Conservation (phyloP, 2,329 filamentous ascomycete species). For the Ilyonectria sp. region DNA sequence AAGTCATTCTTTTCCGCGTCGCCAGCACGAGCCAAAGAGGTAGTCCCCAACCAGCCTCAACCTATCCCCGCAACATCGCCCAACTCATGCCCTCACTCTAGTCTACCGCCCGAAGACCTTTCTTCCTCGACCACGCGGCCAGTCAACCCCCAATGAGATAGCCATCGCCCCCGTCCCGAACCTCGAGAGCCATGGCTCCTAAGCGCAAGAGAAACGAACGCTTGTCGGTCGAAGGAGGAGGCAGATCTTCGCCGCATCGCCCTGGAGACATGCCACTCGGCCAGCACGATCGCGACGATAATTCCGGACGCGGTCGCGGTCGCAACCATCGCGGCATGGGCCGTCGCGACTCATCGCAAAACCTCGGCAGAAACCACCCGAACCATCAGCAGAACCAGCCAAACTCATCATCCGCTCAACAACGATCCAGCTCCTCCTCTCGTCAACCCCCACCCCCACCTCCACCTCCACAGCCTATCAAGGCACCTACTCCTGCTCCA, state of each 20-base stretch:
- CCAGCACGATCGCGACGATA: constrained; percentile 72
- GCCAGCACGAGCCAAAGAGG: constrained; percentile 33
- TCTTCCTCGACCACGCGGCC: constrained; percentile 17
- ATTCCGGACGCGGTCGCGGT: constrained; percentile 62
- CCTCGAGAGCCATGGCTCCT: constrained; percentile 64
- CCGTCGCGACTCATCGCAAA: constrained; percentile 68
- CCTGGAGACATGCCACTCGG: constrained; percentile 69
- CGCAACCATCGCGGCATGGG: constrained; percentile 64
- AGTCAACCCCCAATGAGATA: constrained; percentile 54
- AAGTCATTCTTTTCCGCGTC: constrained; percentile 45
- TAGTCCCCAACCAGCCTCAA: constrained; percentile 28
- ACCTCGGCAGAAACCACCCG: constrained; percentile 37
- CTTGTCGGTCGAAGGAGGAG: constrained; percentile 62
- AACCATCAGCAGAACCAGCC: constrained; percentile 20
- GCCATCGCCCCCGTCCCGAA: constrained; percentile 36
- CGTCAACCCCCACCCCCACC: constrained; percentile 44
- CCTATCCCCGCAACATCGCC: constrained; percentile 22
- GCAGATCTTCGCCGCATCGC: constrained; percentile 74
- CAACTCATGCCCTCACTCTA: constrained; percentile 39
- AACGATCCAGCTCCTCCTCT: constrained; percentile 39
- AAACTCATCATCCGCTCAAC: constrained; percentile 43
- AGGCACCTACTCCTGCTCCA: constrained; percentile 32
- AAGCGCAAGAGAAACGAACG: constrained; percentile 74
- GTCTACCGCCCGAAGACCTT: constrained; percentile 20
- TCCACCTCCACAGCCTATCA: constrained; percentile 39